Base-by-base conservation (phyloP, 2,329 filamentous ascomycete genomes). In the Colletotrichum paranaense region DNA sequence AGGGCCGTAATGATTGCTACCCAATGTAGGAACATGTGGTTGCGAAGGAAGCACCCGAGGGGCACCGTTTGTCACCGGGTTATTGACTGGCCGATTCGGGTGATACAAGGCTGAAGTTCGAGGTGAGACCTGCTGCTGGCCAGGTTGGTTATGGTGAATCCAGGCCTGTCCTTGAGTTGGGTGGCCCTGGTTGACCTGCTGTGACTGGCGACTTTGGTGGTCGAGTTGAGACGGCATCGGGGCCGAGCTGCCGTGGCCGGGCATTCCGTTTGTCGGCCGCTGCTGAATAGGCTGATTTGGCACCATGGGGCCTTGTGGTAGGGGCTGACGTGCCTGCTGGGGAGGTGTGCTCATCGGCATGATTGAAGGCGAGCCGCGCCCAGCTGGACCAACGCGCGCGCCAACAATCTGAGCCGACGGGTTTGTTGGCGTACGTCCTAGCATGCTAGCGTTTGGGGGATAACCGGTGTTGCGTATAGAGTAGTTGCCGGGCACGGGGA, bases 11-110 rank as follows among this genome's bases (percentile, higher is more conserved):
- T 42, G 30, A 60, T 64, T 30, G 56, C 49, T 73, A 16, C 67
- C 60, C 19, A 65, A 56, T 14, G 56, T 22, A 7, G 55, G 70
- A 9, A 67, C 26, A 16, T 59, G 32, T 12, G 57, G 67, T 22
- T 73, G 68, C 3, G 70, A 70, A 5, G 67, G 67, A 59, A 73
- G 67, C 46, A 60, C 52, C 12, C 55, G 55, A 6, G 60, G 46
- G n/a, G 53, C 22, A 7, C 26, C 35, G 7, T 64, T 63, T 16
- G 26, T 42, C 32, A 42, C 60, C 9, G 60, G 6, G 30, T 59
- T 64, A 32, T 35, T 70, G 28, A 46, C 30, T 7, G 58, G 22
- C 4, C 69, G 38, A 11, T 6, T 46, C 11, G 53, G 59, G 16
- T 69, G 49, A 11, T 73, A 59, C 3, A 70, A 56, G 8, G 28